These are phyloP conservation scores for Papiliotrema flavescens DNA, from an alignment of 1,284 basidiomycete genomes.

Conservation along the genomic window DNA sequence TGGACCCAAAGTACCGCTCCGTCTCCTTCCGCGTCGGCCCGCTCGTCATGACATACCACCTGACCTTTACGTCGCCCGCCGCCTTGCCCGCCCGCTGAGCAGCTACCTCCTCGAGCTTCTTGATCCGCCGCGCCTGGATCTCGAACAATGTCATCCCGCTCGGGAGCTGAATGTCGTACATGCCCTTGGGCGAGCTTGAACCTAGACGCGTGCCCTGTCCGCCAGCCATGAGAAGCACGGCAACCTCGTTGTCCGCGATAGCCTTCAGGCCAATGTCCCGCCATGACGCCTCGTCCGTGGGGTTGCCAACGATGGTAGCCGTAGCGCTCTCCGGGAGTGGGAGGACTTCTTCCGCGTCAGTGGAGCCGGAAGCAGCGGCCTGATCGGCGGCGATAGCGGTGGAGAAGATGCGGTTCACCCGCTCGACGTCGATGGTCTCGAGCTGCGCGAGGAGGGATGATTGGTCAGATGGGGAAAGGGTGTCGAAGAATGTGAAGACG, in stretches of 20 bases:
- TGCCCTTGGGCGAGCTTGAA: conserved; percentile 89
- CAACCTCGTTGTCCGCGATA: conserved; percentile 76
- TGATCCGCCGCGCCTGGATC: conserved; percentile 92
- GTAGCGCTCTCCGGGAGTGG: conserved; percentile 74
- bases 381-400: conserved; percentile 71
- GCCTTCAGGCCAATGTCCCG: conserved; percentile 71
- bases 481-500: conserved; percentile 81
- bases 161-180: conserved; percentile 93
- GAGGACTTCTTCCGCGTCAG: conserved; percentile 18
- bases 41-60: conserved; percentile 99
- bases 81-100: conserved; percentile 56
- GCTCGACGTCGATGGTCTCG: conserved; percentile 74
- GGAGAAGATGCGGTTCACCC: conserved; percentile 83
- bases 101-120: conserved; percentile 73
- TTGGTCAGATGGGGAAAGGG: conserved; percentile 66
- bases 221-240: conserved; percentile 93
- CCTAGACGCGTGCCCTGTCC: conserved; percentile 96
- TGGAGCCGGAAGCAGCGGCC: conserved; percentile 48
- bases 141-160: conserved; percentile 94
- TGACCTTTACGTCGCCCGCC: conserved; percentile 61
- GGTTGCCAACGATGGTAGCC: conserved; percentile 59
- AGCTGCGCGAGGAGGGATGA: conserved; percentile 68
- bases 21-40: conserved; percentile 89
- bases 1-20: conserved; percentile 74
- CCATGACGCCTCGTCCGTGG: conserved; percentile 67